Percentiles rank a stretch among this genome's conserved stretches.
Conservation (phyloP, 1,284 basidiomycete species). For the Lentinula novae-zelandiae region DNA sequence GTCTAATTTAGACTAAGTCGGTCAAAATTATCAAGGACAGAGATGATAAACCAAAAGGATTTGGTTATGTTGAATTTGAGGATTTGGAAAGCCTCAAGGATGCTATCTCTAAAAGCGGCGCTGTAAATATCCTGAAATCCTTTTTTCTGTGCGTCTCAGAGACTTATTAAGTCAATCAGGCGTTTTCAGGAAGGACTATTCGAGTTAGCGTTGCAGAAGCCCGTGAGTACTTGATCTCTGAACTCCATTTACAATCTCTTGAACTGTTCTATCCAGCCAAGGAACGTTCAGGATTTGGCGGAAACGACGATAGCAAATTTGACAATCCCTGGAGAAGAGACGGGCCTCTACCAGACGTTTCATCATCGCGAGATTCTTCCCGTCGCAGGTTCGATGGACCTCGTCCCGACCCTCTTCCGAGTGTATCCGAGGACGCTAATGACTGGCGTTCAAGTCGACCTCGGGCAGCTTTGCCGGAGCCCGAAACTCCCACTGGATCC, state of each 20-base stretch:
- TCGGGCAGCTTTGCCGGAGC: conserved; percentile 37
- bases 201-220: conserved; percentile 95
- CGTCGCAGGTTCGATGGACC: conserved; percentile 62
- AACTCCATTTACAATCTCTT: conserved; percentile 3
- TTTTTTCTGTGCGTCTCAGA: neutral
- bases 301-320: conserved; percentile 69
- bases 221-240: conserved; percentile 50
- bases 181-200: conserved; percentile 75
- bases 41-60: conserved; percentile 93
- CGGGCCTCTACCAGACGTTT: conserved; percentile 75
- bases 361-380: conserved; percentile 51
- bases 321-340: conserved; percentile 84
- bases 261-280: conserved; percentile 50
- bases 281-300: conserved; percentile 55
- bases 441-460: conserved; percentile 71
- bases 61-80: conserved; percentile 95
- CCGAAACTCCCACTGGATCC: conserved; percentile 35
- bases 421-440: conserved; percentile 50
- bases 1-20: conserved; percentile 60
- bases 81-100: conserved; percentile 82
- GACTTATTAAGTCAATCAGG: conserved; percentile 11
- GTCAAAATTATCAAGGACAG: conserved; percentile 92
- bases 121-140: conserved; percentile 39
- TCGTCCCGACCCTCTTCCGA: conserved; percentile 35
- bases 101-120: conserved; percentile 65